Evolutionary conservation across 352 stramenopile species (phyloP).

Genomic region (Globisporangium nunn): DNA sequence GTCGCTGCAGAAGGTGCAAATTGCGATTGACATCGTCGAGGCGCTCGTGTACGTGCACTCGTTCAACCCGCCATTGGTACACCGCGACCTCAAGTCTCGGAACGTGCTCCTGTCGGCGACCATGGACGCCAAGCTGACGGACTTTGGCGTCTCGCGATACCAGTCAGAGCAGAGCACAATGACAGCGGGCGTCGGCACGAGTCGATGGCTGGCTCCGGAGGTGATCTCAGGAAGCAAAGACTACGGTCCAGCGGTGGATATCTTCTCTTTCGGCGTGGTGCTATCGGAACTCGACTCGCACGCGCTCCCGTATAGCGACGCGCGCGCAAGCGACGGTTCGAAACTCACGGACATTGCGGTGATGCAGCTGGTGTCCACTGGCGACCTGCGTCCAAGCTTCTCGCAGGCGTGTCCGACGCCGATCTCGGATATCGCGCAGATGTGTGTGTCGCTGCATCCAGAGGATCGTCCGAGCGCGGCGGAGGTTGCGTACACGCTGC

Average conservation of each 20-base stretch:
- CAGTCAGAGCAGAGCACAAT: background rate
- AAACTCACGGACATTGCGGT: background rate
- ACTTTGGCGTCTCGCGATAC: conserved; percentile 40
- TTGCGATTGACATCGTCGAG: conserved; percentile 24
- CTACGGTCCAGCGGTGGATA: too few relatives aligned
- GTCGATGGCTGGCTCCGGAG: background rate
- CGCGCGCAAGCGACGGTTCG: background rate
- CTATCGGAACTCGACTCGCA: conserved; percentile 39
- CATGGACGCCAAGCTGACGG: conserved; percentile 35
- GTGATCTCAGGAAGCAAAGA: background rate
- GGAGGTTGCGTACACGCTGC: conserved; percentile 29
- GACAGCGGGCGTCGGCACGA: background rate
- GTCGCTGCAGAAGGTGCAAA: conserved; percentile 24
- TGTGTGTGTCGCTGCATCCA: background rate
- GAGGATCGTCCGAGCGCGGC: conserved; percentile 29
- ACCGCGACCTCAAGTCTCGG: conserved; percentile 35
- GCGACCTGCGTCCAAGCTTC: background rate
- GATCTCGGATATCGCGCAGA: background rate
- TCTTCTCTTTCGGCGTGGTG: conserved; percentile 37
- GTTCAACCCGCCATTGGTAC: conserved; percentile 30
- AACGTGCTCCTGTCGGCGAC: conserved; percentile 26
- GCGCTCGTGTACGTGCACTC: conserved; percentile 45
- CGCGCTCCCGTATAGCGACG: background rate
- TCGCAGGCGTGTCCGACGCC: background rate
- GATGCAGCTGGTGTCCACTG: background rate